Base-by-base conservation (phyloP, 2,329 filamentous ascomycete genomes). In the Clarireedia monteithiana region DNA sequence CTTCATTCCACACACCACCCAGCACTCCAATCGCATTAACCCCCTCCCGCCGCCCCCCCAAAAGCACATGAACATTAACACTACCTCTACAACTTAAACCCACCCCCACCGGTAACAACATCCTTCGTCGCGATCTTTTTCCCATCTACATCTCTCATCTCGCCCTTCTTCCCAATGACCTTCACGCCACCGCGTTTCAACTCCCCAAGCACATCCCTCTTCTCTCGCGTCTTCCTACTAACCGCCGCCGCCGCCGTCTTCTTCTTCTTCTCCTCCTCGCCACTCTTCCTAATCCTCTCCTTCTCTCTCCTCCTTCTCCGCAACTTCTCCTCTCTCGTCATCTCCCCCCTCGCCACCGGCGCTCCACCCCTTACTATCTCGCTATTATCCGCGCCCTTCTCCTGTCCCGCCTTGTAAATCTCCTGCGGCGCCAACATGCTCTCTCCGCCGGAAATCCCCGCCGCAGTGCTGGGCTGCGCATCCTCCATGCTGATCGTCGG, bases 401-500 rank as follows among this genome's bases (percentile, higher is more conserved):
- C 79, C 66, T 86, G 84, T 59, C 85, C 84, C n/a, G 89, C 84
- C 65, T 83, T 84, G 76, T 97, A 99, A 26, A 99, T 79, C 72
- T 99, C 94, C 69, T 97, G 94, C 2, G 94, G 94, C 47, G 94
- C 94, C 58, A 99, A 81, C 76, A 87, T 87, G 66, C 85, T 88
- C 61, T 82, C 76, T 47, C 79, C 81, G 53, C 83, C 83, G 14
- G 78, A 77, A 57, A 91, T 82, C 44, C 87, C 89, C 66, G 85
- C 84, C 45, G 88, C 88, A 0, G 86, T 89, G 15, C 87, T 86
- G 6, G 94, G 92, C 65, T 95, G 87, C 1, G 91, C 92, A 68
- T 99, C 94, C 75, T 99, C 94, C 88, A 97, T 95, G 63, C 82
- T 80, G 62, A 97, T 85, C 3, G 89, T 90, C n/a, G 91, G 89